A percentile compares a stretch with the other conserved stretches of the same genome.
phyloP scores from a whole-genome alignment of 768 basidiomycete species.

The Russula brevipes region DNA sequence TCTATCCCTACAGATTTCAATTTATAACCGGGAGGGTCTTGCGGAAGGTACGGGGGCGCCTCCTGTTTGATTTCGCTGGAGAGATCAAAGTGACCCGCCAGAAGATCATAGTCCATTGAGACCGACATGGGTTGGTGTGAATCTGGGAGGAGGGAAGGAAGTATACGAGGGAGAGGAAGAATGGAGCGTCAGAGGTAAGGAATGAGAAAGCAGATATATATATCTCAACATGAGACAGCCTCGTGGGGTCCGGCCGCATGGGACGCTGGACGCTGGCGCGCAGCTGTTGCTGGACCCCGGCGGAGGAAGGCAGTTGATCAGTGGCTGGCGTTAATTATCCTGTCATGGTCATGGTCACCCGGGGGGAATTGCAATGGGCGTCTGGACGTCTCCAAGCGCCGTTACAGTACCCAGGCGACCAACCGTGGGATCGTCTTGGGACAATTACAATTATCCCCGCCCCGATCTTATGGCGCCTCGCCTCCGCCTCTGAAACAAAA shows the following conservation, averaged over 20 bases:
- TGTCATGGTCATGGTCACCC: background rate
- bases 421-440: background rate
- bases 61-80: slow-evolving; percentile 2
- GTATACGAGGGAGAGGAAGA: background rate
- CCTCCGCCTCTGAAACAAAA: background rate
- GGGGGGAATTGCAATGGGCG: background rate
- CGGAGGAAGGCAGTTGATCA: slow-evolving; percentile 2
- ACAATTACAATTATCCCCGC: background rate
- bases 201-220: slow-evolving; percentile 20
- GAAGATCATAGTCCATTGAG: slow-evolving; percentile 1
- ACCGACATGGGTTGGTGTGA: background rate
- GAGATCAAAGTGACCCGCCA: slow-evolving; percentile 7
- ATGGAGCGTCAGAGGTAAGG: background rate
- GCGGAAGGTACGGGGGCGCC: slow-evolving; percentile 13
- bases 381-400: background rate
- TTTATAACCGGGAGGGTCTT: slow-evolving; percentile 4
- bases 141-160: background rate
- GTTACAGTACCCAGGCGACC: background rate
- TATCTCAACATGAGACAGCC: background rate
- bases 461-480: background rate
- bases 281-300: background rate
- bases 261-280: background rate
- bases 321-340: background rate
- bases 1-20: background rate
- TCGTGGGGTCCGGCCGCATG: background rate